Conservation (phyloP, 192 early-diverging fungal species). For the Backusella parvicylindrica region DNA sequence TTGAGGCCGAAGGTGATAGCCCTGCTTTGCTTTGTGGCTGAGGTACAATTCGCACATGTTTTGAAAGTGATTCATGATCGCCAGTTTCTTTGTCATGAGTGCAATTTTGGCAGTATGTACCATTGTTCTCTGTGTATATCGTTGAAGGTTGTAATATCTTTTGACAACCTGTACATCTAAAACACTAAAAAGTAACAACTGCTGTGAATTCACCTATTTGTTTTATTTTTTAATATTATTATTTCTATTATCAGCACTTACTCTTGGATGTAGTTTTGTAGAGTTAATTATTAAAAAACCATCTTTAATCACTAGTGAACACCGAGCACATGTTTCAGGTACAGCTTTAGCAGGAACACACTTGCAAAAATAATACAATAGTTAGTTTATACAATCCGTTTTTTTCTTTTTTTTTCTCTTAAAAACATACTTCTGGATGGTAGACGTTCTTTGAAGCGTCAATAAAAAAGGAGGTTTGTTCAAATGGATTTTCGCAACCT, state of each 20-base stretch:
- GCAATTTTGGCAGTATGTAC: conserved; percentile 17
- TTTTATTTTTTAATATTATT: too few relatives aligned
- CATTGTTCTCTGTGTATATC: conserved; percentile 20
- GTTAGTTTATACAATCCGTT: background rate
- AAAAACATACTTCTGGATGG: conserved; percentile 20
- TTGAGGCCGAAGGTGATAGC: background rate
- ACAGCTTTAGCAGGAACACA: background rate
- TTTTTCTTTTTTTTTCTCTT: background rate
- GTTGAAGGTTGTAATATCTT: conserved; percentile 14
- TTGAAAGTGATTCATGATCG: background rate
- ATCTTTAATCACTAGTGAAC: conserved; percentile 2
- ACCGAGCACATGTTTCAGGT: conserved; percentile 1
- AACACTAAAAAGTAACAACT: conserved; percentile 13
- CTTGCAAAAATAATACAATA: background rate
- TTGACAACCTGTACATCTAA: conserved; percentile 24
- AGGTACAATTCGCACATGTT: conserved; percentile 17
- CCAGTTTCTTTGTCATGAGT: background rate
- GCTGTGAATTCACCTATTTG: background rate
- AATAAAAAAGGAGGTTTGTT: conserved; percentile 16
- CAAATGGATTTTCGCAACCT: conserved; percentile 13
- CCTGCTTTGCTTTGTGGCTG: background rate
- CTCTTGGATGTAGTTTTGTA: conserved; percentile 11
- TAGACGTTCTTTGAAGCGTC: conserved; percentile 13
- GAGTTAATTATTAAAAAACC: background rate
- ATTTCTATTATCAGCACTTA: background rate